Evolutionary conservation across 352 stramenopile species (phyloP).

Genomic region (Globisporangium paddicum): DNA sequence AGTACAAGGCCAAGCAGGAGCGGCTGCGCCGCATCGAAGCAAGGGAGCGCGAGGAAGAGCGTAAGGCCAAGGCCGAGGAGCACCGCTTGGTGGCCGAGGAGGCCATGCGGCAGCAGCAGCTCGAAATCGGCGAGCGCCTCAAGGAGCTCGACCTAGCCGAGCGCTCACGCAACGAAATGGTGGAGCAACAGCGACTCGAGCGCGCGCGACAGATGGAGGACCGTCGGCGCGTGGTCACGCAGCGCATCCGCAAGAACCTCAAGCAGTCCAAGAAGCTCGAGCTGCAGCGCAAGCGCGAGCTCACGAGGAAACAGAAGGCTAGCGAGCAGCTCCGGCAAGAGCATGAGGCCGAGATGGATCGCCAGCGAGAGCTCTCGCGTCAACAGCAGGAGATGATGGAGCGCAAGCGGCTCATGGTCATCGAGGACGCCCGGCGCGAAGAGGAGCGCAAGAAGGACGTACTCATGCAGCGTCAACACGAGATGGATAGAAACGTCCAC

Average conservation of each 20-base stretch:
- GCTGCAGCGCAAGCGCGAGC: conserved; percentile 56
- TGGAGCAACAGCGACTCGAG: conserved; percentile 66
- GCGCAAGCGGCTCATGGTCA: conserved; percentile 59
- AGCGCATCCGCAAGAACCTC: conserved; percentile 68
- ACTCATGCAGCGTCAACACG: conserved; percentile 52
- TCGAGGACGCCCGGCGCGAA: conserved; percentile 65
- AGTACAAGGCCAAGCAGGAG: conserved; percentile 78
- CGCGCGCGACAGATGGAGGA: conserved; percentile 65
- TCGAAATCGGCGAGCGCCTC: conserved; percentile 56
- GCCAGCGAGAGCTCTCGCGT: conserved; percentile 44
- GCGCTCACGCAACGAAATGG: conserved; percentile 56
- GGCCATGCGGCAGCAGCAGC: conserved; percentile 55
- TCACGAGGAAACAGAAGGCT: conserved; percentile 49
- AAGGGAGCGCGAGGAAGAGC: conserved; percentile 61
- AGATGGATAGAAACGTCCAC: conserved; percentile 67
- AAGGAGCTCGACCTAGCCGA: conserved; percentile 63
- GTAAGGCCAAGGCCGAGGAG: conserved; percentile 71
- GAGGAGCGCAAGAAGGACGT: conserved; percentile 72
- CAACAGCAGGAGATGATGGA: conserved; percentile 71
- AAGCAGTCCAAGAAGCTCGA: conserved; percentile 61
- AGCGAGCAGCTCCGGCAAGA: conserved; percentile 50
- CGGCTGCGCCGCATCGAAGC: conserved; percentile 59
- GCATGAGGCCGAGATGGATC: conserved; percentile 58
- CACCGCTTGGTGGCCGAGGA: conserved; percentile 53
- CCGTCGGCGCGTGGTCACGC: conserved; percentile 42